Percentiles rank a stretch among this genome's conserved stretches.
These are phyloP conservation scores for Aureobasidium sp. DNA, from an alignment of 2,329 filamentous ascomycete species.

Conservation along the genomic window DNA sequence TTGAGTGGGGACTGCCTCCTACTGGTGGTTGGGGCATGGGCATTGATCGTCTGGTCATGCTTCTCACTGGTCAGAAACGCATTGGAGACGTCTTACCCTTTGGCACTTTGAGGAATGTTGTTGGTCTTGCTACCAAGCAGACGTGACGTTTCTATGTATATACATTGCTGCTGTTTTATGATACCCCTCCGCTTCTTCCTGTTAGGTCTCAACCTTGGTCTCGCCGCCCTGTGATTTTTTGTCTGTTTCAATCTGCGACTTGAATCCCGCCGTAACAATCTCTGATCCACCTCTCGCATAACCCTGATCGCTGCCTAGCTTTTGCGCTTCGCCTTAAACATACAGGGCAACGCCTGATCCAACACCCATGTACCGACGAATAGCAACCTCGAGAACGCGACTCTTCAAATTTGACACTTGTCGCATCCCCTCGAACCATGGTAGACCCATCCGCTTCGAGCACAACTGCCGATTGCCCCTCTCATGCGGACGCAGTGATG, in stretches of 20 bases:
- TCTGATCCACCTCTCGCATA: too few species aligned
- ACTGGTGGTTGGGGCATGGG: conserved; percentile 97
- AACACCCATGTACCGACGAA: neutral
- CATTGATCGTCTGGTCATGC: conserved; percentile 84
- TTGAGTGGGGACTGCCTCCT: conserved; percentile 87
- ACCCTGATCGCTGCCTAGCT: neutral
- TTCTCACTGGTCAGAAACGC: conserved; percentile 69
- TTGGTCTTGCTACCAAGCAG: conserved; percentile 27
- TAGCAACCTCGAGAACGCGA: neutral
- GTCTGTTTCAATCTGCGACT: neutral
- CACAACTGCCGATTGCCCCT: neutral
- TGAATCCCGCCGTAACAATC: neutral
- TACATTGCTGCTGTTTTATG: neutral
- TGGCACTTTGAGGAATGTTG: conserved; percentile 65
- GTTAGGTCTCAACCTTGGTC: neutral
- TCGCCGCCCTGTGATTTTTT: neutral
- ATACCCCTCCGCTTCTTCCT: conserved; percentile 1
- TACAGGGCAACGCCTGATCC: neutral
- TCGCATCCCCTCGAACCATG: neutral
- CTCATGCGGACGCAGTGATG: neutral
- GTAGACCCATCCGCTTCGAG: neutral
- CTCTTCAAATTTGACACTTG: neutral
- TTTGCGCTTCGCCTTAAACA: neutral
- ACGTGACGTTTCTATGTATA: neutral
- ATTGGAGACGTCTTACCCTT: conserved; percentile 87